A percentile compares a stretch with the other conserved stretches of the same genome.
phyloP scores from a whole-genome alignment of 78 protist species.

The Protostelium mycophagum region DNA sequence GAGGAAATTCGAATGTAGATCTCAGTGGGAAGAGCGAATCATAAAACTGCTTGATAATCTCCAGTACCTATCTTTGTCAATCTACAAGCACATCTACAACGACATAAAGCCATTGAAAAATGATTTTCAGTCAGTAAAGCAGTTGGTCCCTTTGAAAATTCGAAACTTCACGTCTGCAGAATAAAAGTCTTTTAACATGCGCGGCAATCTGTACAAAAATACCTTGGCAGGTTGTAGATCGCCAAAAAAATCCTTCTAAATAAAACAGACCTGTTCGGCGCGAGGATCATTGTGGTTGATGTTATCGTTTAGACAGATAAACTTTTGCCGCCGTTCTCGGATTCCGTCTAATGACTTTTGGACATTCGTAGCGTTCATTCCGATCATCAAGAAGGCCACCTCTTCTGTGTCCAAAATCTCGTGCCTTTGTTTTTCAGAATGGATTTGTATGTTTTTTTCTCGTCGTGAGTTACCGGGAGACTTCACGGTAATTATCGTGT shows the following conservation, averaged over 20 bases:
- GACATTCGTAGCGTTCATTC: constrained; percentile 25
- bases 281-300: constrained; percentile 57
- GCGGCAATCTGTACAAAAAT: not conserved
- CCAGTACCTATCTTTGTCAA: too few relatives aligned
- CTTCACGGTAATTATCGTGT: not conserved
- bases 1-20: constrained; percentile 72
- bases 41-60: constrained; percentile 61
- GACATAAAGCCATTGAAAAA: too few relatives aligned
- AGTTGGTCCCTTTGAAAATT: too few relatives aligned
- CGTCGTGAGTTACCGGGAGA: not conserved
- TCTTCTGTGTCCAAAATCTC: constrained; percentile 63
- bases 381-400: constrained; percentile 75
- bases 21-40: constrained; percentile 70
- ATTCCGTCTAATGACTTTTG: constrained; percentile 57
- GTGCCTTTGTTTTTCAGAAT: too few relatives aligned
- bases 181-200: not conserved
- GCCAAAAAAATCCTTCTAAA: too few relatives aligned
- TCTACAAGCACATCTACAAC: too few relatives aligned
- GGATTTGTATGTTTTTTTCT: too few relatives aligned
- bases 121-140: too few relatives aligned
- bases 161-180: too few relatives aligned
- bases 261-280: not conserved
- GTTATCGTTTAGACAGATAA: constrained; percentile 87
- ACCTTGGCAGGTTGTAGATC: too few relatives aligned
- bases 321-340: constrained; percentile 57